Percentiles rank a stretch among this genome's conserved stretches.
phyloP scores from a whole-genome alignment of 768 basidiomycete genomes.

The Calocybe gangraenosa region DNA sequence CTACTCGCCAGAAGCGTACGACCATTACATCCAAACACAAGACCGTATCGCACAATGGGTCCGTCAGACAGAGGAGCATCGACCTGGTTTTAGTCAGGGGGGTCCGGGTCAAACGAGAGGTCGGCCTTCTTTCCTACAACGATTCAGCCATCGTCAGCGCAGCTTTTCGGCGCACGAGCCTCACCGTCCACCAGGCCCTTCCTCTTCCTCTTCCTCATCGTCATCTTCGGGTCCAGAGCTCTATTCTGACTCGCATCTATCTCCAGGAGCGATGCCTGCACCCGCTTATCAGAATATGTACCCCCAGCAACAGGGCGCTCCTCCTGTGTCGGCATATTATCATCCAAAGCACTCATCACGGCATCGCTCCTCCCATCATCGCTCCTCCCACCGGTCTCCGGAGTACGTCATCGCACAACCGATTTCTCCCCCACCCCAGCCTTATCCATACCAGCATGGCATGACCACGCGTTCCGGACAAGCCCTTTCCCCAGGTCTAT shows the following conservation, averaged over 20 bases:
- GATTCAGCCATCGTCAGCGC: constrained; percentile 1
- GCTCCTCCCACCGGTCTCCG: constrained; percentile 2
- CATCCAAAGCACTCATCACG: constrained; percentile 3
- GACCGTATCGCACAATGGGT: constrained; percentile 50
- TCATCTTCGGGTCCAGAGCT: background rate
- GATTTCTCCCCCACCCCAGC: constrained; percentile 3
- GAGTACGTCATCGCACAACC: constrained; percentile 4
- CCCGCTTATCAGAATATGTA: constrained; percentile 7
- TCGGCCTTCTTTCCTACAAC: constrained; percentile 8
- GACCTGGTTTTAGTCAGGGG: constrained; percentile 23
- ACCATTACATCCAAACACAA: constrained; percentile 43
- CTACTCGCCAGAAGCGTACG: constrained; percentile 53
- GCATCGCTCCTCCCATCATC: constrained; percentile 6
- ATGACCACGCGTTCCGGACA: background rate
- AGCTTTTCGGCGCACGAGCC: constrained; percentile 1
- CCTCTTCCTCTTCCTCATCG: constrained; percentile 12
- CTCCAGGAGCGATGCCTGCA: constrained; percentile 12
- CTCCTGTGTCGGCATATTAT: background rate
- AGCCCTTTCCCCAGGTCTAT: constrained; percentile 1
- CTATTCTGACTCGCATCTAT: background rate
- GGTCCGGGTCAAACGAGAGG: background rate
- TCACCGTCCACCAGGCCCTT: constrained; percentile 7
- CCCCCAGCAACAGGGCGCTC: constrained; percentile 3
- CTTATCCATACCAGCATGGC: constrained; percentile 5
- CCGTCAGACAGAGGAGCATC: constrained; percentile 36